Conservation (phyloP, 1,284 basidiomycete genomes). For the Coniferiporia sulphurascens region DNA sequence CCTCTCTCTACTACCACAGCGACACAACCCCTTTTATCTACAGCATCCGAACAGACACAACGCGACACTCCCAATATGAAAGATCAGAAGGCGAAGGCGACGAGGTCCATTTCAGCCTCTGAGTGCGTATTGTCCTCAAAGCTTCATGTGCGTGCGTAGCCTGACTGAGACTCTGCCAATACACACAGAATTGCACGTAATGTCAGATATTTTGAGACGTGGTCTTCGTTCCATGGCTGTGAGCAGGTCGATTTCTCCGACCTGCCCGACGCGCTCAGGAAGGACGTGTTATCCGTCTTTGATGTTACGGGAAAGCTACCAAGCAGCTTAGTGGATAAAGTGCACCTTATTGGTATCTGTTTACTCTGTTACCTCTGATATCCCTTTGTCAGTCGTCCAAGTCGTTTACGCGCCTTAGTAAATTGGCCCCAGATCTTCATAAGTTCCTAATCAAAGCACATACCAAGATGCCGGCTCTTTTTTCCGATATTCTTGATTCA, state of each 20-base stretch:
- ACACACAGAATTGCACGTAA: slow-evolving; percentile 33
- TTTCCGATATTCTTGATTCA: slow-evolving; percentile 28
- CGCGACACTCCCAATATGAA: slow-evolving; percentile 2
- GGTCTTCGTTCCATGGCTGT: slow-evolving; percentile 29
- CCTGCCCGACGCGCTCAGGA: slow-evolving; percentile 24
- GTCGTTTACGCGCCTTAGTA: slow-evolving; percentile 24
- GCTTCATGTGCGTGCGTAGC: slow-evolving; percentile 30
- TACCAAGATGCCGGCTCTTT: slow-evolving; percentile 35
- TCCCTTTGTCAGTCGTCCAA: slow-evolving; percentile 25
- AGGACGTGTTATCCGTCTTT: slow-evolving; percentile 26
- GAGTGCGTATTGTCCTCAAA: slow-evolving; percentile 17
- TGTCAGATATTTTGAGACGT: slow-evolving; percentile 28
- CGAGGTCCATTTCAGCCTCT: slow-evolving; percentile 20
- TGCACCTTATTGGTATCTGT: slow-evolving; percentile 10
- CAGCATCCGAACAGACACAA: not conserved
- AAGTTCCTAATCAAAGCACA: slow-evolving; percentile 38
- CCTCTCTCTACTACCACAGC: slow-evolving; percentile 5
- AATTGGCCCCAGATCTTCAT: slow-evolving; percentile 31
- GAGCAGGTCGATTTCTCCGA: slow-evolving; percentile 29
- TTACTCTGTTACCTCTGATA: not conserved
- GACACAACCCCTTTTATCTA: not conserved
- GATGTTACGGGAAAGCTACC: slow-evolving; percentile 26
- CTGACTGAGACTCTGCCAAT: slow-evolving; percentile 33
- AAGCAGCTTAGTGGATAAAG: slow-evolving; percentile 26
- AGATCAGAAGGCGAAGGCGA: slow-evolving; percentile 8